Evolutionary conservation across 2,329 filamentous ascomycete genomes (phyloP), one percentile per base, ranked within the genome.

Genomic region (Talaromyces sp.): DNA sequence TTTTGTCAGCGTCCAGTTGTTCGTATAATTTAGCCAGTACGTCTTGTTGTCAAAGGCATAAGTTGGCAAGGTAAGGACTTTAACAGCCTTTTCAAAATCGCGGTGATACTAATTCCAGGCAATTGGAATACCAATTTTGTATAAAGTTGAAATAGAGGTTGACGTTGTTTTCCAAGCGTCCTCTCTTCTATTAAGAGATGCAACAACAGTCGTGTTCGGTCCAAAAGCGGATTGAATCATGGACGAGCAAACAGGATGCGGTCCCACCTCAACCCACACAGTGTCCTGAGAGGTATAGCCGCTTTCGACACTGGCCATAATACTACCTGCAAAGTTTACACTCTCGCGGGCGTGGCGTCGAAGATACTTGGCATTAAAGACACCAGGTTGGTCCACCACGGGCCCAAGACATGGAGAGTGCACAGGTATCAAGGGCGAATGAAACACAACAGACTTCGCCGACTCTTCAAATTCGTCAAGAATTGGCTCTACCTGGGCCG

Each of bases 1-100:
- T 79, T 91, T 92, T 62, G 81, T 85, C 35, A 91, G 75, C 31
- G 80, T 83, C 86, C 87, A 91, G 72, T 91, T 86, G 63, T 89
- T 87, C 62, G 80, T 79, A 71, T 89, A 89, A 68, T 86, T 84
- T 17, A 89, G 79, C 87, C 87, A 89, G 74, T 90, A 90, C 65
- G 83, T 85, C 79, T 90, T 90, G 64, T 83, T 77, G 70, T 29
- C 21, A 71, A 32, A 32, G 68, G 46, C 27, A 59, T 31, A 29
- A 61, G 63, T 56, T 2, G 68, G 68, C 0, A 71, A 59, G 5
- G 64, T 31, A 12, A 72, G 27, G 3, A 71, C 35, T n/a, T 59
- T 26, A 7, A 64, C 63, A 3, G 58, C 57, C 3, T 31, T 14
- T 26, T 63, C 53, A 72, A 85, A 88, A 63, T 84, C 79, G 61